Percentiles rank a stretch among this genome's conserved stretches.
These are phyloP conservation scores for Colletotrichum falcatum DNA, from an alignment of 2,329 filamentous ascomycete genomes.

Conservation along the genomic window DNA sequence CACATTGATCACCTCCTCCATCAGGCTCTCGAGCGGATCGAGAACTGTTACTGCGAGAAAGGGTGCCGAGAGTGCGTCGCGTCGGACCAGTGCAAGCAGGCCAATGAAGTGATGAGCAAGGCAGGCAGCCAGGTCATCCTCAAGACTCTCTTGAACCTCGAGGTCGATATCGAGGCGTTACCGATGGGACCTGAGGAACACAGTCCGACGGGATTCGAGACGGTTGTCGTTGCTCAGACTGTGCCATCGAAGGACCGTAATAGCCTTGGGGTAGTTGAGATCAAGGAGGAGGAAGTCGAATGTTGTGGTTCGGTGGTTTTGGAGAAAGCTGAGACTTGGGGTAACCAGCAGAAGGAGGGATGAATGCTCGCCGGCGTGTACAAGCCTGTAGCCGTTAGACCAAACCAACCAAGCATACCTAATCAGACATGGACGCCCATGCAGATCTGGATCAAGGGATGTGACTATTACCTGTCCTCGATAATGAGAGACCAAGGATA, in stretches of 20 bases:
- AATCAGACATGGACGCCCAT: background rate
- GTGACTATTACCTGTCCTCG: background rate
- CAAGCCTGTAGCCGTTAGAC: background rate
- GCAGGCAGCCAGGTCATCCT: constrained; percentile 86
- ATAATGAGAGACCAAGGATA: background rate
- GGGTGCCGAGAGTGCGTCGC: constrained; percentile 94
- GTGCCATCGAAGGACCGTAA: constrained; percentile 60
- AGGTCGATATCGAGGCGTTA: constrained; percentile 85
- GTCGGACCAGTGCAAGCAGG: constrained; percentile 84
- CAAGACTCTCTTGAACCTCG: constrained; percentile 77
- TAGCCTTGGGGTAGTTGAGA: constrained; percentile 14
- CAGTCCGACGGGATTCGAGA: constrained; percentile 81
- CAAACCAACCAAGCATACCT: background rate
- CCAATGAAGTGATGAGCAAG: constrained; percentile 94
- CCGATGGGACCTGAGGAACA: constrained; percentile 85
- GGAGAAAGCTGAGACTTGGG: constrained; percentile 20
- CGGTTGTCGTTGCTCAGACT: constrained; percentile 78
- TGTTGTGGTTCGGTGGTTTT: constrained; percentile 17
- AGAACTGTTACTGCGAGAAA: constrained; percentile 79
- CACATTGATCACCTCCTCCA: constrained; percentile 83
- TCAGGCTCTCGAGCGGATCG: constrained; percentile 81
- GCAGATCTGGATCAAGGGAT: background rate
- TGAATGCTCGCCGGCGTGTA: background rate
- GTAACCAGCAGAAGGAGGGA: background rate
- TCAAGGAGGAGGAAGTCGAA: constrained; percentile 42